Evolutionary conservation across 768 basidiomycete species (phyloP).

Genomic region (Rhodotorula taiwanensis): DNA sequence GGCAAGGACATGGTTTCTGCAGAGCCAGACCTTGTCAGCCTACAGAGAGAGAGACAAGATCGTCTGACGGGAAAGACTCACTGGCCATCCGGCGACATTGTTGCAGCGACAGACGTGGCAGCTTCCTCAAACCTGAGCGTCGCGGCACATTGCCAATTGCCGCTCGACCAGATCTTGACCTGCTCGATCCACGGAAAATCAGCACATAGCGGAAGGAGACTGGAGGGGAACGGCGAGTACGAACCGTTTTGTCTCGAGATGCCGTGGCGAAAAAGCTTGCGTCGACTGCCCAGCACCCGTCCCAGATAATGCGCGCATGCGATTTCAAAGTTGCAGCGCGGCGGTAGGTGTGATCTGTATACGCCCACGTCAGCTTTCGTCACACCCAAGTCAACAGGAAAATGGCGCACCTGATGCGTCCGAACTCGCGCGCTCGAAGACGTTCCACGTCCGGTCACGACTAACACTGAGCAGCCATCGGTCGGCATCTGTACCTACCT

Average conservation of each 20-base stretch:
- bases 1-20: slow-evolving; percentile 57
- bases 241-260: slow-evolving; percentile 86
- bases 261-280: slow-evolving; percentile 81
- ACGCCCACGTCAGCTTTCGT: not conserved
- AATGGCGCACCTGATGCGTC: slow-evolving; percentile 44
- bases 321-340: slow-evolving; percentile 64
- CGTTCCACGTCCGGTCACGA: slow-evolving; percentile 82
- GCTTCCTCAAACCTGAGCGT: slow-evolving; percentile 65
- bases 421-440: slow-evolving; percentile 55
- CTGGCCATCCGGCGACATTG: slow-evolving; percentile 44
- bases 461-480: slow-evolving; percentile 72
- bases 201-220: too few relatives aligned
- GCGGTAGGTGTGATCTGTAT: slow-evolving; percentile 54
- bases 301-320: slow-evolving; percentile 91
- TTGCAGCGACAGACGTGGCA: slow-evolving; percentile 73
- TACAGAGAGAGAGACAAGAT: too few relatives aligned
- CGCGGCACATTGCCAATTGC: slow-evolving; percentile 50
- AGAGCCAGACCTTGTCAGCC: too few relatives aligned
- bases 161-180: slow-evolving; percentile 73
- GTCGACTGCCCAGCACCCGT: slow-evolving; percentile 76
- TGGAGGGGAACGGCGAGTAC: slow-evolving; percentile 26
- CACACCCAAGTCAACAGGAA: not conserved
- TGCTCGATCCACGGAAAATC: slow-evolving; percentile 43
- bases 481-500: slow-evolving; percentile 52
- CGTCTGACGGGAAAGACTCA: not conserved